A percentile compares a stretch with the other conserved stretches of the same genome.
Conservation (phyloP, 148 eudicot genomes). For the Fagopyrum homotropicum region DNA sequence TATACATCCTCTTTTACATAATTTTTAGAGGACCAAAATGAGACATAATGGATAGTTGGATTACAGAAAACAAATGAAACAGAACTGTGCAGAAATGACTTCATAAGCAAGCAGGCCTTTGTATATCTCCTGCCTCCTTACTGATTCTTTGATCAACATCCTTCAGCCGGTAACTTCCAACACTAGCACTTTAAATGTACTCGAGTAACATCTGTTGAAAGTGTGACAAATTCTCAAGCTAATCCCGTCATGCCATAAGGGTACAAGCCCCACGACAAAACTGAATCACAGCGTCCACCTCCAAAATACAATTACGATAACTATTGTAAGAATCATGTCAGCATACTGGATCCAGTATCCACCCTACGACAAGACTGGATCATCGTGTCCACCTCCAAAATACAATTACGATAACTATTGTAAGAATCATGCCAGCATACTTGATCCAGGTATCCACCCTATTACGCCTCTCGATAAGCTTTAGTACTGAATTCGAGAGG, state of each 20-base stretch:
- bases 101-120: not conserved
- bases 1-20: too few species aligned
- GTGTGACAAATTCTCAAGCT: not conserved
- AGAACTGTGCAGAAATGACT: not conserved
- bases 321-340: slow-evolving; percentile 69
- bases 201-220: not conserved
- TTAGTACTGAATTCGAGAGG: slow-evolving; percentile 67
- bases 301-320: slow-evolving; percentile 59
- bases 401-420: slow-evolving; percentile 47
- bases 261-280: not conserved
- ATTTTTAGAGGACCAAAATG: too few species aligned
- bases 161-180: not conserved
- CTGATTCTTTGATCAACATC: not conserved
- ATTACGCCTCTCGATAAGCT: slow-evolving; percentile 72
- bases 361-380: slow-evolving; percentile 14
- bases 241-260: not conserved
- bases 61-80: not conserved
- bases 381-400: slow-evolving; percentile 79
- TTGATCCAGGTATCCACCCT: slow-evolving; percentile 82
- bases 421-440: slow-evolving; percentile 69
- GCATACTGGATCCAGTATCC: slow-evolving; percentile 78
- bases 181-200: not conserved
- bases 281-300: slow-evolving; percentile 52
- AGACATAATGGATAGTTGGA: too few species aligned
- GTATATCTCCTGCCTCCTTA: not conserved